phyloP scores from a whole-genome alignment of 2,329 filamentous ascomycete genomes.

The Cercospora sp. region DNA sequence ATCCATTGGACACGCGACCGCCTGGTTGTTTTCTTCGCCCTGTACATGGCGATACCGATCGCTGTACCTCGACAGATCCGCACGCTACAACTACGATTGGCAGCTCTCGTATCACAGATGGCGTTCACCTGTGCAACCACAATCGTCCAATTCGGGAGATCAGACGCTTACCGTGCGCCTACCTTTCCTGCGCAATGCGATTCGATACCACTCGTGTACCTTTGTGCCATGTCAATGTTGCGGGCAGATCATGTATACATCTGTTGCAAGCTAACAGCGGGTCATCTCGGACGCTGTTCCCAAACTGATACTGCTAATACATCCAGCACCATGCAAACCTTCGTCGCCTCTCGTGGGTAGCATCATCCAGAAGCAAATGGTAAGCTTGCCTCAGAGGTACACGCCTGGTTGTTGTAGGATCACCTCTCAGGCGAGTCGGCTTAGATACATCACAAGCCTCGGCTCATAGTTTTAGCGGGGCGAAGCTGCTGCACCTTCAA shows the following conservation, averaged over 20 bases:
- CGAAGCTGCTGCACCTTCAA: neutral
- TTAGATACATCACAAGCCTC: neutral
- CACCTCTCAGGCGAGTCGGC: neutral
- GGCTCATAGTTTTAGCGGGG: slow-evolving; percentile 3
- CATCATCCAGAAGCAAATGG: neutral
- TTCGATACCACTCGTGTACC: neutral
- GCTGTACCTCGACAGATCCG: neutral
- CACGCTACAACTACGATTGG: neutral
- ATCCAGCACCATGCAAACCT: neutral
- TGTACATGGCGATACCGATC: neutral
- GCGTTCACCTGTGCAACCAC: neutral
- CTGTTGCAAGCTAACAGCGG: neutral
- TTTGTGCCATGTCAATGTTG: no score
- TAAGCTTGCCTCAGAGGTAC: neutral
- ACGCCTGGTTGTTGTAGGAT: neutral
- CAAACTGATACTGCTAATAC: neutral
- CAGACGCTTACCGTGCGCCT: neutral
- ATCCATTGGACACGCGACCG: neutral
- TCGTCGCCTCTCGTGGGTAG: neutral
- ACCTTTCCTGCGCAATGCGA: neutral
- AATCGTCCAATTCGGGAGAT: neutral
- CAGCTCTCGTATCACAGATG: neutral
- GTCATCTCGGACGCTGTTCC: neutral
- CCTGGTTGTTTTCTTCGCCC: neutral
- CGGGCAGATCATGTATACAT: neutral